phyloP scores from a whole-genome alignment of 768 basidiomycete genomes.

The Trametes coccinea region DNA sequence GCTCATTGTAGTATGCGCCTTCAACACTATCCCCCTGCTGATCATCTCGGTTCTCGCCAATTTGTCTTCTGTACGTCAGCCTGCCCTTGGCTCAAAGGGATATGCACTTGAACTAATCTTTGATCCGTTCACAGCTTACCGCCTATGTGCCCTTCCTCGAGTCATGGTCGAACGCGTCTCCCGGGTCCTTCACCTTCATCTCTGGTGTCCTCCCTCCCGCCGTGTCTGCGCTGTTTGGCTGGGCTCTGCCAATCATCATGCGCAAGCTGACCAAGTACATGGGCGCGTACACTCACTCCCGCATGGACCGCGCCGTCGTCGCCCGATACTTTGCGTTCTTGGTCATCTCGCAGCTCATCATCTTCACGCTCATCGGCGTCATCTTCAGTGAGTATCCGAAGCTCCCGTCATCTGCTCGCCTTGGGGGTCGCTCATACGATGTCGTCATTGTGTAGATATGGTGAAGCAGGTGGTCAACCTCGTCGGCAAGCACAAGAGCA shows the following conservation, averaged over 20 bases:
- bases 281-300: conserved; percentile 68
- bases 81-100: too few relatives aligned
- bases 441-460: too few relatives aligned
- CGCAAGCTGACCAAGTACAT: conserved; percentile 76
- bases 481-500: conserved; percentile 48
- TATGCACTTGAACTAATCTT: too few relatives aligned
- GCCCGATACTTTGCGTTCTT: conserved; percentile 94
- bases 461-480: conserved; percentile 46
- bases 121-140: conserved; percentile 45
- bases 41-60: conserved; percentile 92
- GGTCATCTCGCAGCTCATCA: conserved; percentile 88
- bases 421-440: too few relatives aligned
- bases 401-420: conserved; percentile 28
- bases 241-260: conserved; percentile 90
- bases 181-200: conserved; percentile 72
- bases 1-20: conserved; percentile 80
- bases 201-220: conserved; percentile 93
- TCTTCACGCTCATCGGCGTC: conserved; percentile 93
- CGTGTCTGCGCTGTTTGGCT: conserved; percentile 85
- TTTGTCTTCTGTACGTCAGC: conserved; percentile 64
- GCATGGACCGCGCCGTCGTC: conserved; percentile 86
- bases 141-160: conserved; percentile 74
- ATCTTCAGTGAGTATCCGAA: conserved; percentile 63
- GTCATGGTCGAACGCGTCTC: conserved; percentile 66
- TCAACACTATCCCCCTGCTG: conserved; percentile 92